Percentiles rank a stretch among this genome's conserved stretches.
Evolutionary conservation across 2,329 filamentous ascomycete genomes (phyloP).

Genomic region (Fusarium albosuccineum): DNA sequence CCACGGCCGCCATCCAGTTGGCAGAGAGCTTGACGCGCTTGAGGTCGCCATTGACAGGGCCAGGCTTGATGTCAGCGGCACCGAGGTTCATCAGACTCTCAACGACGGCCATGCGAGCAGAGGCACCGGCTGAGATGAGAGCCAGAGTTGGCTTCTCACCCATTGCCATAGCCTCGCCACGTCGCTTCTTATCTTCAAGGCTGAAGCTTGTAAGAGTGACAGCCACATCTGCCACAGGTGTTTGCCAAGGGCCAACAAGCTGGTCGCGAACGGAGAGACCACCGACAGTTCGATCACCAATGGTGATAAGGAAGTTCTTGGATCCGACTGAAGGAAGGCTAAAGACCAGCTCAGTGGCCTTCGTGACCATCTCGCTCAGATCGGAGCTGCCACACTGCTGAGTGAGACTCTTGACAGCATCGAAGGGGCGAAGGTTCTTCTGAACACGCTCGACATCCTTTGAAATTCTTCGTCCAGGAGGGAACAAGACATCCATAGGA

Average conservation of each 20-base stretch:
- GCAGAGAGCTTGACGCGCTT: slow-evolving; percentile 88
- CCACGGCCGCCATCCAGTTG: slow-evolving; percentile 99
- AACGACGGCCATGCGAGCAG: slow-evolving; percentile 94
- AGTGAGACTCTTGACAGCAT: slow-evolving; percentile 74
- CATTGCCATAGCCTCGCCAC: slow-evolving; percentile 98
- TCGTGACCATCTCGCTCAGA: slow-evolving; percentile 39
- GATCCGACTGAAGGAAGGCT: slow-evolving; percentile 92
- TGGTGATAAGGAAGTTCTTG: slow-evolving; percentile 97
- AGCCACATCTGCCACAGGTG: slow-evolving; percentile 91
- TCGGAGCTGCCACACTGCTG: slow-evolving; percentile 71
- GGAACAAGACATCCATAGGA: slow-evolving; percentile 89
- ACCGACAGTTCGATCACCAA: slow-evolving; percentile 91
- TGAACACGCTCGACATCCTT: slow-evolving; percentile 45
- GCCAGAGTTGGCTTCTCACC: slow-evolving; percentile 92
- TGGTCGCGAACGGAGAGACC: slow-evolving; percentile 91
- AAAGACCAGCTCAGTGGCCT: slow-evolving; percentile 86
- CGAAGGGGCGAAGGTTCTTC: slow-evolving; percentile 76
- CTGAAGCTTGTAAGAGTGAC: slow-evolving; percentile 89
- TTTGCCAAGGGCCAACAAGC: slow-evolving; percentile 97
- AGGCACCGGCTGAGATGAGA: slow-evolving; percentile 89
- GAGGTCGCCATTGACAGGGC: slow-evolving; percentile 68
- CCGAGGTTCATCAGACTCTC: slow-evolving; percentile 95
- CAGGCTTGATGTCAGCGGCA: slow-evolving; percentile 73
- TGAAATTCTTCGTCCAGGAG: slow-evolving; percentile 64
- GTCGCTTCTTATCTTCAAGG: slow-evolving; percentile 73